These are phyloP conservation scores for Sporothrix globosa DNA, from an alignment of 2,329 filamentous ascomycete species.

Conservation along the genomic window DNA sequence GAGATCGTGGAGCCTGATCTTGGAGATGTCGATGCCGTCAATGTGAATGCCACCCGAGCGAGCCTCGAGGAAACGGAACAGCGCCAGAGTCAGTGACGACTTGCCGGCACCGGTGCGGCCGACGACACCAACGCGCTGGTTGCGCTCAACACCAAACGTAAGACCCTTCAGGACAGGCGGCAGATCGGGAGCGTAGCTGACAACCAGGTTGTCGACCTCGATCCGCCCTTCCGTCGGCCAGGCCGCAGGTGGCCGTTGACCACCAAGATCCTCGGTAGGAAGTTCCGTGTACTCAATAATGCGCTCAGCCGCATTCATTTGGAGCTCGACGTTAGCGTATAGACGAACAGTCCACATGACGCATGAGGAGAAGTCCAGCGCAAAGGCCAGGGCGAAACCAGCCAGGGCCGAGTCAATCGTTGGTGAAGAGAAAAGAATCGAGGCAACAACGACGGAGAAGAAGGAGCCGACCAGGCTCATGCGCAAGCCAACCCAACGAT, in stretches of 20 bases:
- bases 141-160: conserved; percentile 66
- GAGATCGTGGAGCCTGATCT: conserved; percentile 69
- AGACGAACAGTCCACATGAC: conserved; percentile 69
- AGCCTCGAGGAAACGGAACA: conserved; percentile 78
- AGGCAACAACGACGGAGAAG: conserved; percentile 68
- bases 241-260: conserved; percentile 64
- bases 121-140: conserved; percentile 74
- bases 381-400: conserved; percentile 75
- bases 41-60: conserved; percentile 67
- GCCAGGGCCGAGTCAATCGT: conserved; percentile 70
- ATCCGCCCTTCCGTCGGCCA: conserved; percentile 77
- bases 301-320: conserved; percentile 78
- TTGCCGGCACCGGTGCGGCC: conserved; percentile 80
- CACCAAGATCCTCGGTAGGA: conserved; percentile 66
- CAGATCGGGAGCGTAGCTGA: conserved; percentile 71
- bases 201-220: conserved; percentile 72
- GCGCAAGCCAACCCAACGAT: conserved; percentile 75
- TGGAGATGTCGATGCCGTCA: conserved; percentile 75
- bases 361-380: conserved; percentile 66
- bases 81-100: conserved; percentile 71
- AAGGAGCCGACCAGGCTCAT: conserved; percentile 70
- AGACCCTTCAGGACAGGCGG: conserved; percentile 71
- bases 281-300: conserved; percentile 75
- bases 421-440: conserved; percentile 64
- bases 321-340: conserved; percentile 72